Conservation (phyloP, 1,139 yeast genomes). For the Candida pseudoviswanathii region DNA sequence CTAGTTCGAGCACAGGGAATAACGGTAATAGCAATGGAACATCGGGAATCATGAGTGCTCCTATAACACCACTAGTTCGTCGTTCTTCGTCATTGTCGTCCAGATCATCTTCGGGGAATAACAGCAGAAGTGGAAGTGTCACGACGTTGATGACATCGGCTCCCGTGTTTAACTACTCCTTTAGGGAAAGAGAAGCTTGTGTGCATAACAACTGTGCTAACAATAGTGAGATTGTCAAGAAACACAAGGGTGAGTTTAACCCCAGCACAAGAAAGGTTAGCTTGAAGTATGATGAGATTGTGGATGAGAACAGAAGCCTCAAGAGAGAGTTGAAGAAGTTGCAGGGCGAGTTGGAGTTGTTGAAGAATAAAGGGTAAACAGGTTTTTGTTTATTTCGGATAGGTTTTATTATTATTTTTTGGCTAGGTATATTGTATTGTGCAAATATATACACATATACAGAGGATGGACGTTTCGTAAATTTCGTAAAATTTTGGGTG, state of each 20-base stretch:
- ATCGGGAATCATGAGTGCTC: constrained; percentile 1
- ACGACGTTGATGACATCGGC: constrained; percentile 7
- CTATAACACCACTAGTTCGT: constrained; percentile 10
- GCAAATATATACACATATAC: not conserved
- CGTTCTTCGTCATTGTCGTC: constrained; percentile 17
- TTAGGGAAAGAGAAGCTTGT: constrained; percentile 3
- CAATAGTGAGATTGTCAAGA: constrained; percentile 9
- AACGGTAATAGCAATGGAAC: constrained; percentile 1
- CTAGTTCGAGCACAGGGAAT: not conserved
- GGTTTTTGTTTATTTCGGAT: not conserved
- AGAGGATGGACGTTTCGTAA: not conserved
- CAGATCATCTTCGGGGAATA: not conserved
- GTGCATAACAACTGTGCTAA: not conserved
- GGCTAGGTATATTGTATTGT: not conserved
- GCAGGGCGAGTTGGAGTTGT: constrained; percentile 11
- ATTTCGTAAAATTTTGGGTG: not conserved
- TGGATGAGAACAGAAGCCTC: constrained; percentile 16
- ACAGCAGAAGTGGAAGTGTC: constrained; percentile 6
- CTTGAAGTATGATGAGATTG: constrained; percentile 15
- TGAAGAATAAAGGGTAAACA: constrained; percentile 1
- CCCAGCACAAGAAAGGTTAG: constrained; percentile 10
- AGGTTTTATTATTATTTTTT: not conserved
- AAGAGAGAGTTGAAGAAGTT: constrained; percentile 14
- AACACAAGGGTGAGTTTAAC: constrained; percentile 9
- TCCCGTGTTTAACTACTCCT: constrained; percentile 7